Evolutionary conservation across 306 rosid species (phyloP).

Genomic region (Trifolium subterraneum): DNA sequence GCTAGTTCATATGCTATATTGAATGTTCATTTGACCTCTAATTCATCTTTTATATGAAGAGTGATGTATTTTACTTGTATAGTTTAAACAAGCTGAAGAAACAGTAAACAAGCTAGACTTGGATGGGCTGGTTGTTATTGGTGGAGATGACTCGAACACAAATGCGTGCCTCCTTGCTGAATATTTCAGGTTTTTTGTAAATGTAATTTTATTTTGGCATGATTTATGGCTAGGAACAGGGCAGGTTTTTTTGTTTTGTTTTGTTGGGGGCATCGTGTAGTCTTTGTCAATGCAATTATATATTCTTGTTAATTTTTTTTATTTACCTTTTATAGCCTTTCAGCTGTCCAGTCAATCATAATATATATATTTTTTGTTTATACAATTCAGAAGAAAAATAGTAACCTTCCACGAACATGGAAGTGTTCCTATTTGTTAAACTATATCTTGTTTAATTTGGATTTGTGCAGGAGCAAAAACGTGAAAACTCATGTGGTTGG

Average conservation of each 20-base stretch:
- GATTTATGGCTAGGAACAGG: neutral
- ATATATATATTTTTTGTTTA: constrained; percentile 20
- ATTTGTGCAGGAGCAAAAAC: constrained; percentile 64
- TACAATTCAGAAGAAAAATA: constrained; percentile 8
- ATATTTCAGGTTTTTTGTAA: constrained; percentile 72
- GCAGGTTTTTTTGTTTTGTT: neutral
- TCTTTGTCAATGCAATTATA: constrained; percentile 12
- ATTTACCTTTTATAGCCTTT: constrained; percentile 14
- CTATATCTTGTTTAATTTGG: constrained; percentile 36
- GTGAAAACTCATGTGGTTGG: constrained; percentile 84
- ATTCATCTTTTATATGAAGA: constrained; percentile 22
- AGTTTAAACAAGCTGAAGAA: constrained; percentile 97
- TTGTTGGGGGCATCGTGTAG: neutral
- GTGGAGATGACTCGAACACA: constrained; percentile 99
- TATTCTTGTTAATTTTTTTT: constrained; percentile 29
- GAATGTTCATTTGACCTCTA: constrained; percentile 16
- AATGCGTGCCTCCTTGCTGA: constrained; percentile 99
- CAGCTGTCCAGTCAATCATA: neutral
- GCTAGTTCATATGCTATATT: constrained; percentile 28
- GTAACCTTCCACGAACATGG: neutral
- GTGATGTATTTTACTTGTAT: constrained; percentile 43
- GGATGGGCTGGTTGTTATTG: constrained; percentile 96
- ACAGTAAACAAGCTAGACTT: constrained; percentile 84
- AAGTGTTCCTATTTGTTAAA: constrained; percentile 21
- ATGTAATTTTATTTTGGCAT: constrained; percentile 27